These are phyloP conservation scores for Neonectria magnoliae DNA, from an alignment of 2,329 filamentous ascomycete genomes.

Conservation along the genomic window DNA sequence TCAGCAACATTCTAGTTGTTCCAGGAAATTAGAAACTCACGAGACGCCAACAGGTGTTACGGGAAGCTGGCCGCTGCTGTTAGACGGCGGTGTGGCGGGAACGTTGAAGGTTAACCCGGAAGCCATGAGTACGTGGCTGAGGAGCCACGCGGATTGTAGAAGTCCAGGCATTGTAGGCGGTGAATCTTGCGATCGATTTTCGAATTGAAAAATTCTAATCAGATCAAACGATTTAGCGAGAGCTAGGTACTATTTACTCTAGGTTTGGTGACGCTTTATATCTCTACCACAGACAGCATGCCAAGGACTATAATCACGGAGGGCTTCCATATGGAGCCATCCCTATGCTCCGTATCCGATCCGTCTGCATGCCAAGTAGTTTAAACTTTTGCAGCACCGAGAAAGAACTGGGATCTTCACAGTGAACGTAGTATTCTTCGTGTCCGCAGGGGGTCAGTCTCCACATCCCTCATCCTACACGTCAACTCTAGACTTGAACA, in stretches of 20 bases:
- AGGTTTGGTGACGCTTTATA: neutral
- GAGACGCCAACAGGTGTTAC: slow-evolving; percentile 57
- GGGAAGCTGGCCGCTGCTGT: slow-evolving; percentile 46
- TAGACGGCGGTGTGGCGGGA: slow-evolving; percentile 46
- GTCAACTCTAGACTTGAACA: neutral
- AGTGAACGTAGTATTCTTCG: neutral
- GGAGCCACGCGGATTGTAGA: slow-evolving; percentile 5
- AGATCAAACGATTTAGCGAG: too few species aligned
- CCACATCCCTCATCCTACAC: neutral
- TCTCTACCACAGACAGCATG: neutral
- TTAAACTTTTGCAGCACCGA: neutral
- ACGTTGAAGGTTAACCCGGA: slow-evolving; percentile 47
- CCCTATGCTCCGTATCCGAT: neutral
- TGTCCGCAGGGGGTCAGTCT: neutral
- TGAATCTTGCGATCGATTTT: neutral
- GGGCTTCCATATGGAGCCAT: neutral
- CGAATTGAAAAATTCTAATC: too few species aligned
- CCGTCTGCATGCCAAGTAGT: neutral
- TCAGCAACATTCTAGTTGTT: neutral
- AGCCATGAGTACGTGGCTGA: slow-evolving; percentile 17
- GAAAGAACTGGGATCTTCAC: neutral
- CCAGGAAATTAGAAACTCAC: slow-evolving; percentile 42
- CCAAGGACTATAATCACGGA: neutral
- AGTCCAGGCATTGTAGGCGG: slow-evolving; percentile 5
- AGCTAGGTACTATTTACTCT: neutral